Base-by-base conservation (phyloP, 768 basidiomycete genomes). In the Amanita inopinata region DNA sequence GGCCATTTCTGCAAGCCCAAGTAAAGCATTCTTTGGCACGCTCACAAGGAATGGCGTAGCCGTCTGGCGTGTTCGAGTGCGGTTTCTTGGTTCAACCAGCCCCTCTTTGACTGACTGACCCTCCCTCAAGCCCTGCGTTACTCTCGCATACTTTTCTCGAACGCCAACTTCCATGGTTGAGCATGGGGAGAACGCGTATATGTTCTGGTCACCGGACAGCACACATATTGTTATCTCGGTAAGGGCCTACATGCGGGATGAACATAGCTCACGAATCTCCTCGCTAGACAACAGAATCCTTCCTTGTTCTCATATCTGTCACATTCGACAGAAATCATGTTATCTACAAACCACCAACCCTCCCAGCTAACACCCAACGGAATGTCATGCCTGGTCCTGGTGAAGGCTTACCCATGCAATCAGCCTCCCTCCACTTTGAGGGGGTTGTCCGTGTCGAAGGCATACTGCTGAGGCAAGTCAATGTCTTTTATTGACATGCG, bases 171-270 rank as follows among this genome's bases (percentile, higher is more conserved):
- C 89, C 12, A 65, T 94, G 28, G 59, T 72, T 42, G 81, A 86
- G 46, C 91, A 93, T 56, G 92, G 92, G n/a, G 74, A 80, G 53
- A 94, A 91, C 51, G 48, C 70, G 14, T 62, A 72, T 40, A 76
- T 75, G 9, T 73, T 78, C 53, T 97, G 92, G 91, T 79, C 90
- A 12, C 80, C 81, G 40, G 89, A 92, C 57, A 82, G 84, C 24
- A 69, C 70, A 52, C 71, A 78, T 51, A 76, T 97, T 36, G 76
- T 92, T 40, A 73, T 97, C 15, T 78, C 84, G 62, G 92, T 86
- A 45, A 42, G 78, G 59, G 4, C 14, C 33, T 31, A 37, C 31
- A 19, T 39, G 20, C 14, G 6, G 4, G n/a, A 28, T 30, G 33
- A 31, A 14, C 34, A 43, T n/a, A 6, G 18, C n/a, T 43, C 11